Percentiles rank a stretch among this genome's conserved stretches.
These are phyloP conservation scores for Magnolia sinica DNA, from an alignment of 164 flowering plant genomes.

Conservation along the genomic window DNA sequence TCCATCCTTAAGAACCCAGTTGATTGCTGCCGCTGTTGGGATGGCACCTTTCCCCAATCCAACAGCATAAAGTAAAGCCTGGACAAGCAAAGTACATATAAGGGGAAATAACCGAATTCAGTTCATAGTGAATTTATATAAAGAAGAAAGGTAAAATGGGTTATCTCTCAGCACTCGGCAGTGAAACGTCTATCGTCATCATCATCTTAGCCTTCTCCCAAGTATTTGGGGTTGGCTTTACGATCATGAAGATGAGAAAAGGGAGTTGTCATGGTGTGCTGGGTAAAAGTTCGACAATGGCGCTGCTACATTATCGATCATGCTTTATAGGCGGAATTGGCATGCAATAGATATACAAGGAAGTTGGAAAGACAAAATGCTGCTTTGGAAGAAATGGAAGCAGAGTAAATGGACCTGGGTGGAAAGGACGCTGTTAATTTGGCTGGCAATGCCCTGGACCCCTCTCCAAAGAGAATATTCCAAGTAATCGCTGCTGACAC, in stretches of 20 bases:
- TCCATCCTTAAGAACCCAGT: conserved; percentile 98
- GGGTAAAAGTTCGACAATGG: too few species aligned
- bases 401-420: conserved; percentile 55
- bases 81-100: neutral
- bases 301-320: too few species aligned
- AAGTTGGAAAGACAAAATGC: neutral
- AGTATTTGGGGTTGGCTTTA: too few species aligned
- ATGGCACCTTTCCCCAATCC: conserved; percentile 98
- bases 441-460: conserved; percentile 91
- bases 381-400: neutral
- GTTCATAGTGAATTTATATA: neutral
- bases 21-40: conserved; percentile 95
- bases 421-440: conserved; percentile 84
- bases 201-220: too few species aligned
- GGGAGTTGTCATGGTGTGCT: too few species aligned
- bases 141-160: neutral
- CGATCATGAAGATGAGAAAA: too few species aligned
- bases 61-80: conserved; percentile 95
- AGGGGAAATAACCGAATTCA: neutral
- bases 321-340: neutral
- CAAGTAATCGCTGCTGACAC: conserved; percentile 86
- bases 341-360: neutral
- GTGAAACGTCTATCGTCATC: too few species aligned
- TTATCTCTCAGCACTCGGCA: too few species aligned
- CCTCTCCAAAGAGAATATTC: conserved; percentile 97